Evolutionary conservation across 2,329 filamentous ascomycete genomes (phyloP).

Genomic region (Ascochyta pisi): DNA sequence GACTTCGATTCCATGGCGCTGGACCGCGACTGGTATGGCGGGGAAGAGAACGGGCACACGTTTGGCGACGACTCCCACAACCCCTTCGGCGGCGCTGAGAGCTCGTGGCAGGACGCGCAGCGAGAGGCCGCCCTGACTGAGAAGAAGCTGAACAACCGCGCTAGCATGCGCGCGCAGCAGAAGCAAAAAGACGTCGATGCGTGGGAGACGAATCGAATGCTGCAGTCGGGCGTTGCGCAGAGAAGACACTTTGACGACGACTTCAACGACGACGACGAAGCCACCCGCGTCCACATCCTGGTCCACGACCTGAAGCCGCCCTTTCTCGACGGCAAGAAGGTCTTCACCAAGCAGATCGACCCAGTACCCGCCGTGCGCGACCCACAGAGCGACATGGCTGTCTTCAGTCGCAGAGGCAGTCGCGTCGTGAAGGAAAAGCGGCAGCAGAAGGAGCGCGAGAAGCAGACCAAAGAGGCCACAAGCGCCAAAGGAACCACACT

Average conservation of each 20-base stretch:
- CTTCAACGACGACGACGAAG: conserved; percentile 90
- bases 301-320: conserved; percentile 94
- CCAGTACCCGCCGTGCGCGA: conserved; percentile 92
- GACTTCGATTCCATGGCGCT: conserved; percentile 76
- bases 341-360: conserved; percentile 97
- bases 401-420: conserved; percentile 95
- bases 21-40: conserved; percentile 92
- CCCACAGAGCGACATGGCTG: conserved; percentile 97
- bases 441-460: conserved; percentile 90
- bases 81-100: conserved; percentile 80
- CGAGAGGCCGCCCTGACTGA: conserved; percentile 76
- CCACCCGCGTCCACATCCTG: conserved; percentile 84
- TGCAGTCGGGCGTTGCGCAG: conserved; percentile 94
- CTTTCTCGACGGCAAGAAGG: conserved; percentile 90
- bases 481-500: conserved; percentile 90
- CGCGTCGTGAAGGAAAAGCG: conserved; percentile 89
- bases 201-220: conserved; percentile 98
- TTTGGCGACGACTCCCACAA: conserved; percentile 94
- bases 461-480: conserved; percentile 93
- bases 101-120: conserved; percentile 76
- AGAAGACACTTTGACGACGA: conserved; percentile 80
- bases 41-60: conserved; percentile 82
- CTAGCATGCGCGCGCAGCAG: conserved; percentile 78
- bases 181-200: conserved; percentile 95
- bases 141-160: conserved; percentile 76